These are phyloP conservation scores for Brettanomyces nanus DNA, from an alignment of 805 yeast genomes.

Conservation along the genomic window DNA sequence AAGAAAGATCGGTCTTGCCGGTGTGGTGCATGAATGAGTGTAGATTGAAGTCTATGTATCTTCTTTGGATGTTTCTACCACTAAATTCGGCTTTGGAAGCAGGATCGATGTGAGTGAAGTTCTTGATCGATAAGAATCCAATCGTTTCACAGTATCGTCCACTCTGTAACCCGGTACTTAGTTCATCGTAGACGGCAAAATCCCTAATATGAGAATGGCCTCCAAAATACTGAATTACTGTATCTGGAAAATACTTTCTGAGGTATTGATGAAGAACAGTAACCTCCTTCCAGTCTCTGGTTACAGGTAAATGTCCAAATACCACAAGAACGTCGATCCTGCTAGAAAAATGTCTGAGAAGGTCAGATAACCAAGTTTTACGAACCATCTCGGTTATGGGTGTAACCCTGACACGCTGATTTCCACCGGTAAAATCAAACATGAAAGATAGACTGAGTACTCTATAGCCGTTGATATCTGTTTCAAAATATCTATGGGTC, in stretches of 20 bases:
- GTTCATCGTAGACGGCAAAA: constrained; percentile 57
- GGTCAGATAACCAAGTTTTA: constrained; percentile 57
- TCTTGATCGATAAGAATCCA: constrained; percentile 66
- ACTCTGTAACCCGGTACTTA: constrained; percentile 76
- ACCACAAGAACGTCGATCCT: constrained; percentile 59
- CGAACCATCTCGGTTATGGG: constrained; percentile 46
- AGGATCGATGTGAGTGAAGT: constrained; percentile 4
- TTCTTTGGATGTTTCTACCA: constrained; percentile 35
- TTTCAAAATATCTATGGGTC: constrained; percentile 54
- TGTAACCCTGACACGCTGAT: constrained; percentile 54
- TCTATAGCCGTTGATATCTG: constrained; percentile 42
- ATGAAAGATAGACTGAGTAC: constrained; percentile 71
- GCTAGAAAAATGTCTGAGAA: constrained; percentile 25
- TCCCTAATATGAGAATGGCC: constrained; percentile 94
- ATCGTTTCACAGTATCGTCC: constrained; percentile 90
- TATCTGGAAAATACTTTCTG: constrained; percentile 50
- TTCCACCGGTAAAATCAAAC: constrained; percentile 62
- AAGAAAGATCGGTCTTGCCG: constrained; percentile 16
- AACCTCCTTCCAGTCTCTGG: constrained; percentile 47
- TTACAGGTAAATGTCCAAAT: constrained; percentile 74
- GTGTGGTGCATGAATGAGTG: constrained; percentile 65
- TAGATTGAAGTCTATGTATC: constrained; percentile 76
- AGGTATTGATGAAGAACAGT: constrained; percentile 38
- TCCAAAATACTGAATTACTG: constrained; percentile 78
- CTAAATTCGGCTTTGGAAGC: neutral